Percentiles rank a stretch among this genome's conserved stretches.
phyloP scores from a whole-genome alignment of 768 basidiomycete species.

The Pulveroboletus sp. region DNA sequence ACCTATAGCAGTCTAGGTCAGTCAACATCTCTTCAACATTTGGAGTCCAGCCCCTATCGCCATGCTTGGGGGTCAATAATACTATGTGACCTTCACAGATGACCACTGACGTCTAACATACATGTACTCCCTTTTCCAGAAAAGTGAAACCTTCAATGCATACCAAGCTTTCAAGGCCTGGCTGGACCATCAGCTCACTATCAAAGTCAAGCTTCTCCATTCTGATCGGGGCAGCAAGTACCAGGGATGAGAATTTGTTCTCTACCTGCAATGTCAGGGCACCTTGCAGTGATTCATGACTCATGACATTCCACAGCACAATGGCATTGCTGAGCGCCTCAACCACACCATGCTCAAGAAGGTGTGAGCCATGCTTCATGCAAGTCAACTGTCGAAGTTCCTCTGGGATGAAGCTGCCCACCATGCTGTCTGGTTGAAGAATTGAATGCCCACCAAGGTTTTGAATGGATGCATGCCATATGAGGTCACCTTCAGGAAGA shows the following conservation, averaged over 20 bases:
- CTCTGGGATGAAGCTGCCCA: not conserved
- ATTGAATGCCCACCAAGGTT: not conserved
- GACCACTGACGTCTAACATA: not conserved
- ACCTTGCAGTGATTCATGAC: not conserved
- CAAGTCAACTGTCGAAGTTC: not conserved
- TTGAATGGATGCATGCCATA: not conserved
- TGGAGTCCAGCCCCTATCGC: not conserved
- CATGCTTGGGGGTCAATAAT: not conserved
- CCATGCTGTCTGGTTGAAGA: not conserved
- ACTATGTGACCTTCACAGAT: not conserved
- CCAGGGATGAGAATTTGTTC: not conserved
- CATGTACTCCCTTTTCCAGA: not conserved
- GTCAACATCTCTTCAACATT: too few relatives aligned
- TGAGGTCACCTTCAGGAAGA: not conserved
- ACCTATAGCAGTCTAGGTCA: too few relatives aligned
- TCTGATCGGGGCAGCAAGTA: not conserved
- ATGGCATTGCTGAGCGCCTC: not conserved
- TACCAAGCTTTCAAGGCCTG: not conserved
- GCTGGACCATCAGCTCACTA: not conserved
- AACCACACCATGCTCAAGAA: not conserved
- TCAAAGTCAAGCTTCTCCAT: not conserved
- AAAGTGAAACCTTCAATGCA: not conserved
- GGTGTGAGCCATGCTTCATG: not conserved
- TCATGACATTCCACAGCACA: not conserved
- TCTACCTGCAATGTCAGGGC: not conserved